These are phyloP conservation scores for Colletotrichum acutatum DNA, from an alignment of 2,329 filamentous ascomycete species.

Conservation along the genomic window DNA sequence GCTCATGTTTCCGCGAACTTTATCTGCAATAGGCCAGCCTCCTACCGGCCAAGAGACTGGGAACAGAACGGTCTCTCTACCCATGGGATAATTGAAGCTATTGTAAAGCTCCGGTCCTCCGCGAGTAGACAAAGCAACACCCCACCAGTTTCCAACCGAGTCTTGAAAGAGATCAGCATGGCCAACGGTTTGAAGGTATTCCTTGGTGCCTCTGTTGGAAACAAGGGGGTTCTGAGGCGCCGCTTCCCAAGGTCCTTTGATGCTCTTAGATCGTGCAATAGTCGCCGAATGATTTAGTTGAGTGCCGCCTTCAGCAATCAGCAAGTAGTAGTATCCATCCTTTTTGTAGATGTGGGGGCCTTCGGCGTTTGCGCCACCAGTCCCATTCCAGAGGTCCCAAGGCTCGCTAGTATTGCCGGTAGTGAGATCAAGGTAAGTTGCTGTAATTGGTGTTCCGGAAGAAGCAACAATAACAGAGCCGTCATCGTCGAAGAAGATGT, in stretches of 20 bases:
- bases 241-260: conserved; percentile 55
- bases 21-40: conserved; percentile 58
- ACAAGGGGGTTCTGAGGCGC: conserved; percentile 56
- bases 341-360: conserved; percentile 65
- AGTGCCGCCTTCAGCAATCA: conserved; percentile 64
- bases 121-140: conserved; percentile 40
- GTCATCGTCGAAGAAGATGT: conserved; percentile 60
- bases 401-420: conserved; percentile 45
- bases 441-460: conserved; percentile 35
- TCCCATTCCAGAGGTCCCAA: conserved; percentile 57
- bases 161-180: conserved; percentile 59
- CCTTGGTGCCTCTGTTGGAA: conserved; percentile 49
- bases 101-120: conserved; percentile 52
- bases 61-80: conserved; percentile 61
- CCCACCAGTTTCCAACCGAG: conserved; percentile 61
- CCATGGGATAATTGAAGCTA: conserved; percentile 60
- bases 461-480: conserved; percentile 48
- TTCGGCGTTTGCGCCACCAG: conserved; percentile 53
- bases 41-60: conserved; percentile 59
- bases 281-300: conserved; percentile 51
- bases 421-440: conserved; percentile 45
- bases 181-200: conserved; percentile 55
- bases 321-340: conserved; percentile 62
- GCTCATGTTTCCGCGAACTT: conserved; percentile 54
- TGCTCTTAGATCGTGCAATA: conserved; percentile 52